phyloP scores from a whole-genome alignment of 2,329 filamentous ascomycete genomes.

The Coccinonectria pachysandricola region DNA sequence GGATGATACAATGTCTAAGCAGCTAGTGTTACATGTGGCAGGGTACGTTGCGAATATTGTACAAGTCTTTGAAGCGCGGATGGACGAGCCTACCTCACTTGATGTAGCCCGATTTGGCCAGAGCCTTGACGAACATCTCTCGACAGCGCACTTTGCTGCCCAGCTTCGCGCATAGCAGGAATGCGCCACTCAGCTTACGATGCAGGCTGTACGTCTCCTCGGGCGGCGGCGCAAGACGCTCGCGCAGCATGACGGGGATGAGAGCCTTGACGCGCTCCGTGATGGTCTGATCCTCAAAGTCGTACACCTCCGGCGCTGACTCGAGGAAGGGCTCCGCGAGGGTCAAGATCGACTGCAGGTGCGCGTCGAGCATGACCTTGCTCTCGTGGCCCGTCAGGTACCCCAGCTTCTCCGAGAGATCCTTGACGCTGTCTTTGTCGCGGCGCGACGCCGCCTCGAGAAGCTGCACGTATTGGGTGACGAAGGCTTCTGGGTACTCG shows the following conservation, averaged over 20 bases:
- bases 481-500: slow-evolving; percentile 72
- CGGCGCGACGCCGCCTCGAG: slow-evolving; percentile 67
- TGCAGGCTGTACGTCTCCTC: slow-evolving; percentile 97
- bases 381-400: slow-evolving; percentile 91
- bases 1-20: no score
- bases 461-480: slow-evolving; percentile 67
- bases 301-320: slow-evolving; percentile 71
- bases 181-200: slow-evolving; percentile 89
- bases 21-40: no score
- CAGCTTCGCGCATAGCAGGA: slow-evolving; percentile 78
- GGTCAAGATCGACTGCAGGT: slow-evolving; percentile 78
- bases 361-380: slow-evolving; percentile 76
- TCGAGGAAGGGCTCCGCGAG: slow-evolving; percentile 83
- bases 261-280: slow-evolving; percentile 81
- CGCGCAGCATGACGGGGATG: slow-evolving; percentile 87
- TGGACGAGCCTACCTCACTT: no score
- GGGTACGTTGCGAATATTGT: no score
- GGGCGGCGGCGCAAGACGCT: slow-evolving; percentile 79
- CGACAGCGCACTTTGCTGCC: slow-evolving; percentile 75
- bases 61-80: no score
- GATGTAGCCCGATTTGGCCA: slow-evolving; percentile 27
- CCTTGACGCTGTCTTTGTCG: slow-evolving; percentile 53
- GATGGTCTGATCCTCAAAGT: slow-evolving; percentile 91
- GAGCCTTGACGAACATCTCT: slow-evolving; percentile 60
- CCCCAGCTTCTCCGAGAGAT: slow-evolving; percentile 65